Conservation (phyloP, 2,329 filamentous ascomycete genomes). For the Parascedosporium putredinis region DNA sequence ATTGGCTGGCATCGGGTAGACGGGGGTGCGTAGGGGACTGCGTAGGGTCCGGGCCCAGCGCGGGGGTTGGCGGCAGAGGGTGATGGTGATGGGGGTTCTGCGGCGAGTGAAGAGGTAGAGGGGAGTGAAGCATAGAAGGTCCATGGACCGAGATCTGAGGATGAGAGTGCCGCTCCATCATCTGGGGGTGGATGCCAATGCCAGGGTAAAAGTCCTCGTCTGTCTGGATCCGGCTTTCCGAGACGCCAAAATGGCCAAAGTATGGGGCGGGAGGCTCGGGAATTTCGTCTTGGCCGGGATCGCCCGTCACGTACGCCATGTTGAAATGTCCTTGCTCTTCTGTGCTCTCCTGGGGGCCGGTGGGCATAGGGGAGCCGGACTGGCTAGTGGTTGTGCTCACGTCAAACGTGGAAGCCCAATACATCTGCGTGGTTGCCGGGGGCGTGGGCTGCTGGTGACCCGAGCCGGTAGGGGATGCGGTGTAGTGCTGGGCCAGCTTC, state of each 20-base stretch:
- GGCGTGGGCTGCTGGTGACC: constrained; percentile 35
- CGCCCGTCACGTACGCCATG: constrained; percentile 17
- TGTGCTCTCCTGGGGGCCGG: constrained; percentile 23
- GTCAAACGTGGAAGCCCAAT: constrained; percentile 31
- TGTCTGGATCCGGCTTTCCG: constrained; percentile 18
- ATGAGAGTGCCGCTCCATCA: background rate
- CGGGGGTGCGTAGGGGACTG: background rate
- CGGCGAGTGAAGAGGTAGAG: background rate
- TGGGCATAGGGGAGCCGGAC: constrained; percentile 33
- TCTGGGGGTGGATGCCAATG: background rate
- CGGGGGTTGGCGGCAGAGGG: background rate
- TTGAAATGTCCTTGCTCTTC: constrained; percentile 28
- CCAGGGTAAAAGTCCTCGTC: constrained; percentile 17
- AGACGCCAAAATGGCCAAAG: constrained; percentile 26
- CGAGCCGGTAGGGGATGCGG: constrained; percentile 23
- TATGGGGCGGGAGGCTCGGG: constrained; percentile 25
- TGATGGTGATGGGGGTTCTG: background rate
- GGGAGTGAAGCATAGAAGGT: background rate
- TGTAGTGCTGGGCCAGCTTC: constrained; percentile 18
- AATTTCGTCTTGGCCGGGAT: constrained; percentile 24
- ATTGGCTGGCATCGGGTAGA: background rate
- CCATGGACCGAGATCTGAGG: background rate
- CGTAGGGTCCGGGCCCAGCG: background rate
- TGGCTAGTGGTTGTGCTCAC: constrained; percentile 31
- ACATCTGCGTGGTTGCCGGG: constrained; percentile 36